These are phyloP conservation scores for Blepharisma stoltei DNA, from an alignment of 73 alveolate species.

Conservation along the genomic window DNA sequence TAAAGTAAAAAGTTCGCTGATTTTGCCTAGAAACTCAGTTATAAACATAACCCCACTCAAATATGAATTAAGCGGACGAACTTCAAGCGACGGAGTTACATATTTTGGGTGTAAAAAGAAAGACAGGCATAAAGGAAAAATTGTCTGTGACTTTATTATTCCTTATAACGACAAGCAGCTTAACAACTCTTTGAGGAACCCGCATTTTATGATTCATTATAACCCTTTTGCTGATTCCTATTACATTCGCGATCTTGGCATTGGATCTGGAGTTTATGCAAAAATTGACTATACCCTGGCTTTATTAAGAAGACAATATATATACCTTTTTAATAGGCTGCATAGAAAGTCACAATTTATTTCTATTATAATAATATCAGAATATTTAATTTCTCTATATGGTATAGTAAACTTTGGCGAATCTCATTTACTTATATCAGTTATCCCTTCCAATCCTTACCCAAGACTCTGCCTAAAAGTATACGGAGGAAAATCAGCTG, in stretches of 20 bases:
- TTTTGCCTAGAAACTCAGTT: not conserved
- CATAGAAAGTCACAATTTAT: too few species aligned
- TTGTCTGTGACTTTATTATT: constrained; percentile 18
- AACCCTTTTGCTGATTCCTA: not conserved
- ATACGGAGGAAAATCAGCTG: not conserved
- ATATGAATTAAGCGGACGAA: not conserved
- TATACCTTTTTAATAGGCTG: too few species aligned
- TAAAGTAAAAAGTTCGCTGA: constrained; percentile 6
- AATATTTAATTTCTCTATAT: too few species aligned
- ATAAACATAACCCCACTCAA: not conserved
- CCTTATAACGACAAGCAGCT: constrained; percentile 2
- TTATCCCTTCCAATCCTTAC: not conserved
- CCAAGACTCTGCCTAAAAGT: not conserved
- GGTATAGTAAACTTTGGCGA: constrained; percentile 9
- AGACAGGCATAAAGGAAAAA: not conserved
- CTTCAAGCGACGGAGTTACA: not conserved
- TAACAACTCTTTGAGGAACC: not conserved
- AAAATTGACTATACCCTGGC: constrained; percentile 6
- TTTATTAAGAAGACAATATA: too few species aligned
- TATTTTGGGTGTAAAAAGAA: constrained; percentile 15
- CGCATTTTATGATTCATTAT: not conserved
- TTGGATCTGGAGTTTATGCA: not conserved
- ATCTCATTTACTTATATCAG: not conserved
- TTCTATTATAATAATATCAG: not conserved
- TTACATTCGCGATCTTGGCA: not conserved